Conservation (phyloP, 352 stramenopile genomes). For the Phytophthora pini region DNA sequence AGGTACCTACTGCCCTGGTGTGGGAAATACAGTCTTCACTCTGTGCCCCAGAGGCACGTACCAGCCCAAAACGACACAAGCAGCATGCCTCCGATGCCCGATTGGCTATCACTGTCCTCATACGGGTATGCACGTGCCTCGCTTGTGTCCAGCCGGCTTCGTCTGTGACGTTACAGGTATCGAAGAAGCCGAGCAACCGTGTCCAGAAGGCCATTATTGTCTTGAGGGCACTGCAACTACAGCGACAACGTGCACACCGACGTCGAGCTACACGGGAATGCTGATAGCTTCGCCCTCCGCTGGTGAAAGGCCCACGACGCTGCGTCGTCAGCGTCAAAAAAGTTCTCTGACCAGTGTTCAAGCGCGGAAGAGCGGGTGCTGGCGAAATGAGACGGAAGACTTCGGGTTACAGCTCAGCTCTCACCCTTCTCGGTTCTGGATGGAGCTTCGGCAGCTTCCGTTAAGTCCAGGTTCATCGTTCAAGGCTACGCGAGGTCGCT, state of each 20-base stretch:
- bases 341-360: slow-evolving; percentile 53
- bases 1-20: slow-evolving; percentile 80
- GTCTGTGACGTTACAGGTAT: slow-evolving; percentile 96
- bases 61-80: slow-evolving; percentile 81
- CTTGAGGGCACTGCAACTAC: slow-evolving; percentile 95
- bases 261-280: slow-evolving; percentile 47
- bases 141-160: slow-evolving; percentile 94
- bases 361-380: slow-evolving; percentile 88
- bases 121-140: slow-evolving; percentile 91
- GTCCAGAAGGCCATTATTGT: slow-evolving; percentile 96
- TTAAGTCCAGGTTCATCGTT: slow-evolving; percentile 72
- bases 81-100: slow-evolving; percentile 92
- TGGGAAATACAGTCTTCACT: slow-evolving; percentile 93
- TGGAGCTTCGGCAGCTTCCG: slow-evolving; percentile 92
- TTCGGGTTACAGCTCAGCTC: slow-evolving; percentile 94
- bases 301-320: slow-evolving; percentile 46
- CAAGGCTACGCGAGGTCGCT: slow-evolving; percentile 91
- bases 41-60: slow-evolving; percentile 95
- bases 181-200: slow-evolving; percentile 91
- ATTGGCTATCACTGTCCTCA: slow-evolving; percentile 96
- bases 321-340: slow-evolving; percentile 42
- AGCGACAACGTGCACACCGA: slow-evolving; percentile 84
- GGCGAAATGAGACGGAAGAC: slow-evolving; percentile 95
- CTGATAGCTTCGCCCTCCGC: slow-evolving; percentile 40
- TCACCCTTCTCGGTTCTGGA: slow-evolving; percentile 92